Conservation (phyloP, 1,139 yeast genomes). For the Protomyces lactucae-debilis region DNA sequence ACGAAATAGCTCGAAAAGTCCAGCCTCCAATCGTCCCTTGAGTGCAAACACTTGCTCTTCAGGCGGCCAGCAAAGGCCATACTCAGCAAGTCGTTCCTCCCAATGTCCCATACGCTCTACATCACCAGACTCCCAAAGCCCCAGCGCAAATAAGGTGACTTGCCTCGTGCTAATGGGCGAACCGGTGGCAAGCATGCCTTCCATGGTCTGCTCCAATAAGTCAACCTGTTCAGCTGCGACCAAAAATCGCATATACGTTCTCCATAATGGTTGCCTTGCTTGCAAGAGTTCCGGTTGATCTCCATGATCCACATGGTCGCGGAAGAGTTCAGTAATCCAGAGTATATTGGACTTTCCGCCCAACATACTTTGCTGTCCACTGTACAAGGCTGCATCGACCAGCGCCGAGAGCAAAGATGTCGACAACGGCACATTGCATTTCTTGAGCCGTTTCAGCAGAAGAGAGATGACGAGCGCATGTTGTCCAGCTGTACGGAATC, state of each 20-base stretch:
- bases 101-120: constrained; percentile 4
- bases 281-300: constrained; percentile 6
- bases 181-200: background rate
- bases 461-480: background rate
- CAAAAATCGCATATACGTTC: constrained; percentile 5
- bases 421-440: background rate
- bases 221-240: constrained; percentile 7
- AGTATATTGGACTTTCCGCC: background rate
- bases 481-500: background rate
- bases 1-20: background rate
- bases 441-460: background rate
- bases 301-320: background rate
- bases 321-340: background rate
- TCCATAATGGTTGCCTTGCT: constrained; percentile 1
- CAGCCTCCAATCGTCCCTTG: background rate
- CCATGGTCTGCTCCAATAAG: constrained; percentile 6
- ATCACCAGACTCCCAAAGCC: constrained; percentile 14
- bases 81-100: constrained; percentile 10
- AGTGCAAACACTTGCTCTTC: constrained; percentile 1
- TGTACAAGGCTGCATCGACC: constrained; percentile 9
- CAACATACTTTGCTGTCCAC: constrained; percentile 6
- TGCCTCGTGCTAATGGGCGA: background rate
- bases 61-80: constrained; percentile 4
- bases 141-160: constrained; percentile 5
- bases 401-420: constrained; percentile 6